Conservation (phyloP, 2,329 filamentous ascomycete genomes). For the Ophiostoma fasciatum region DNA sequence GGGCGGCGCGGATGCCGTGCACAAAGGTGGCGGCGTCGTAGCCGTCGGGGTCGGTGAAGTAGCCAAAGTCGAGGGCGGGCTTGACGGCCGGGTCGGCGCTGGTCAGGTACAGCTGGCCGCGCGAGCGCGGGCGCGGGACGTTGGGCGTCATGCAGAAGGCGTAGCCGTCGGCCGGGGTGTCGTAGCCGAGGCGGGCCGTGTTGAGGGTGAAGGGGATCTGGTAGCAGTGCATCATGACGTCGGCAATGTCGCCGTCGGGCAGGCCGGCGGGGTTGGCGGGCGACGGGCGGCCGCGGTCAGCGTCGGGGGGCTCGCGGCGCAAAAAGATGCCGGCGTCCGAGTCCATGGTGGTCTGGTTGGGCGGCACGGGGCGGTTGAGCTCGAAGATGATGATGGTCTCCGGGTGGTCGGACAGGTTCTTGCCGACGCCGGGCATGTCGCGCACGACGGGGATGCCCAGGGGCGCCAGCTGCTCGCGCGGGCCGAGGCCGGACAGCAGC, state of each 20-base stretch:
- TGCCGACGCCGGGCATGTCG: conserved; percentile 43
- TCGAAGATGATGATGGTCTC: conserved; percentile 56
- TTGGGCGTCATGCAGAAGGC: conserved; percentile 92
- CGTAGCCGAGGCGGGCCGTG: conserved; percentile 64
- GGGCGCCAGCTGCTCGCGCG: conserved; percentile 35
- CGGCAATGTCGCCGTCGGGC: conserved; percentile 58
- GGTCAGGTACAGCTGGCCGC: conserved; percentile 30
- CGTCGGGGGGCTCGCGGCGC: conserved; percentile 58
- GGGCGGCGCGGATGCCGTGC: conserved; percentile 10
- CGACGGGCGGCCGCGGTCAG: conserved; percentile 40
- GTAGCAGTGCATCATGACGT: conserved; percentile 96
- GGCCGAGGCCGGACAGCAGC: conserved; percentile 42
- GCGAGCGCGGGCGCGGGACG: conserved; percentile 68
- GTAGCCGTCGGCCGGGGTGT: conserved; percentile 38
- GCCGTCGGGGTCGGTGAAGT: conserved; percentile 32
- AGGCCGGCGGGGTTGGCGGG: conserved; percentile 33
- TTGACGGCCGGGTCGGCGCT: conserved; percentile 12
- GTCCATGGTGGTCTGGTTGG: conserved; percentile 79
- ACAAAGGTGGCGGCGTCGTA: conserved; percentile 12
- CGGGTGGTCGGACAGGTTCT: conserved; percentile 46
- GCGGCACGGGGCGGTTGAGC: conserved; percentile 59
- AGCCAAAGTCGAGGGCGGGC: conserved; percentile 15
- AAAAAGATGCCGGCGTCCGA: conserved; percentile 83
- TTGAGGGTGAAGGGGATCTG: conserved; percentile 87
- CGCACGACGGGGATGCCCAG: conserved; percentile 40